Base-by-base conservation (phyloP, 805 yeast species). In the Yamadazyma scolyti region DNA sequence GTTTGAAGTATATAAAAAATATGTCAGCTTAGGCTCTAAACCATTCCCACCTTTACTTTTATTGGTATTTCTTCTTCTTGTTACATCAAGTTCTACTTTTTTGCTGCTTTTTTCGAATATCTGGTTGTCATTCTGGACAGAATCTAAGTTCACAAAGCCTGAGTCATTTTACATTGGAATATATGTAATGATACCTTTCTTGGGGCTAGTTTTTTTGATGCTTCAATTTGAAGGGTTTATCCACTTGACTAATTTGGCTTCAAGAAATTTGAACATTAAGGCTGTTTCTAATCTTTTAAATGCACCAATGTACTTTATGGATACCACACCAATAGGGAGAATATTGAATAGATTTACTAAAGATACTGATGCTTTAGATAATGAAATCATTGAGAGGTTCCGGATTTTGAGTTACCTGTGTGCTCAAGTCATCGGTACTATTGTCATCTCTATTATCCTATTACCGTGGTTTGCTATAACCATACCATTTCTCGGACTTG, bases 111-210 rank as follows among this genome's bases (percentile, higher is more conserved):
- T 81, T 47, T 69, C 82, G 27, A 81, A 79, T 51, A 76, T 79
- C 14, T 84, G 94, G 94, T 64, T 88, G 35, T 79, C 94, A 0
- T 87, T 81, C 56, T 87, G 96, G 96, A 68, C 80, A 3, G 68
- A 65, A 13, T 36, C 63, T 31, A 75, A 69, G 49, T 40, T 52
- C 4, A 50, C 52, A 14, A 58, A 59, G 29, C 37, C 72, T 7
- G 61, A 68, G 30, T 71, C 75, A 0, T 75, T 76, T 44, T 85
- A 86, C 60, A 82, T 82, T 52, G 95, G 90, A 1, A 44, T 85
- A 25, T 81, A 79, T 45, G 79, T 82, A 21, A 63, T 79, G 69
- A 63, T 79, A 40, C 63, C 81, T 0, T 47, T 80, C 3, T 43
- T 75, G 24, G 55, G 75, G 25, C 61, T 77, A n/a, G 38, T 75